Percentiles rank a stretch among this genome's conserved stretches.
phyloP scores from a whole-genome alignment of 495 filamentous ascomycete species.

The Niebla homalea region DNA sequence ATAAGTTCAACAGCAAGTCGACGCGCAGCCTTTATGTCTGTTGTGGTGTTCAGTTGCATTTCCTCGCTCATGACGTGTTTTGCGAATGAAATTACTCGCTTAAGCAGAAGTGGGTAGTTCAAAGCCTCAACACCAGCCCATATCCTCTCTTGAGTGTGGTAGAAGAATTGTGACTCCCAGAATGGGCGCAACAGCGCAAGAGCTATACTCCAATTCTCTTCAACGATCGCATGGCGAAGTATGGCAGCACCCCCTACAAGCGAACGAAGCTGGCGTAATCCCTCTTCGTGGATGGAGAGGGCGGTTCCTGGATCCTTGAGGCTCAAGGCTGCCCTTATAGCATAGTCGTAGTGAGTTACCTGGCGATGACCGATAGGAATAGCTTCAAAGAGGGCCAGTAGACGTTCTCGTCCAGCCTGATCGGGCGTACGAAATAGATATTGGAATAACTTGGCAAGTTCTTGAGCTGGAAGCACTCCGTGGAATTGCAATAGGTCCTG shows the following conservation, averaged over 20 bases:
- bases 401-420: conserved; percentile 24
- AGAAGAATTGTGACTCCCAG: conserved; percentile 2
- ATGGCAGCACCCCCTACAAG: conserved; percentile 16
- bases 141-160: conserved; percentile 6
- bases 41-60: not conserved
- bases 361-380: conserved; percentile 23
- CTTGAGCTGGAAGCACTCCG: conserved; percentile 1
- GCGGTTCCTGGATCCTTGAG: conserved; percentile 23
- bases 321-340: conserved; percentile 19
- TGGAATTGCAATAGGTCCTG: conserved; percentile 11
- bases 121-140: conserved; percentile 13
- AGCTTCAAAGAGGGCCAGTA: conserved; percentile 28
- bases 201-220: conserved; percentile 23
- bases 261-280: conserved; percentile 14
- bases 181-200: conserved; percentile 9
- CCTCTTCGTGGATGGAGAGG: conserved; percentile 19
- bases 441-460: conserved; percentile 22
- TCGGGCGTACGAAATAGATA: conserved; percentile 27
- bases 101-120: conserved; percentile 3
- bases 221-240: conserved; percentile 25
- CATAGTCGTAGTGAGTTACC: conserved; percentile 26
- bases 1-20: conserved; percentile 11
- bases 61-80: conserved; percentile 1
- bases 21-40: conserved; percentile 3
- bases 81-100: conserved; percentile 4